These are phyloP conservation scores for Ophiobolus disseminans DNA, from an alignment of 2,329 filamentous ascomycete species.

Conservation along the genomic window DNA sequence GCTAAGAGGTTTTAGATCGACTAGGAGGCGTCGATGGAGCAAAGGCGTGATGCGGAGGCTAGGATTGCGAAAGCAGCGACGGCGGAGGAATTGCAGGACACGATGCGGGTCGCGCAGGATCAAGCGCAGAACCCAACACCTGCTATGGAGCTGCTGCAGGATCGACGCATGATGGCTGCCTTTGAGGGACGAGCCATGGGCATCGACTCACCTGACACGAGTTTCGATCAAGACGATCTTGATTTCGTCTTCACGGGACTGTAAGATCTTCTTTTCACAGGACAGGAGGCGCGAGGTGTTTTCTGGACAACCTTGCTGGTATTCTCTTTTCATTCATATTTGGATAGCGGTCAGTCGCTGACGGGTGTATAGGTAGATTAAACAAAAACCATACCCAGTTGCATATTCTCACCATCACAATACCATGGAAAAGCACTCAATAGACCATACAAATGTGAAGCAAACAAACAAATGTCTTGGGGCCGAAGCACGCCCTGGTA, in stretches of 20 bases:
- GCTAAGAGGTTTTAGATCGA: constrained; percentile 10
- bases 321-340: neutral
- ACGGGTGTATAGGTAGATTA: constrained; percentile 7
- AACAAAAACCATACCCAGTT: neutral
- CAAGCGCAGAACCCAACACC: too few species aligned
- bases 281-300: constrained; percentile 4
- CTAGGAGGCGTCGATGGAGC: neutral
- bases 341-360: constrained; percentile 3
- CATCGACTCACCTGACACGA: too few species aligned
- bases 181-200: too few species aligned
- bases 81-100: too few species aligned
- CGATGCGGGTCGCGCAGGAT: too few species aligned
- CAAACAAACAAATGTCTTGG: neutral
- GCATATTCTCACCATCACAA: neutral
- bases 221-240: too few species aligned
- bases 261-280: neutral
- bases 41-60: neutral
- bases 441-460: too few species aligned
- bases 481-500: constrained; percentile 3
- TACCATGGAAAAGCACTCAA: too few species aligned
- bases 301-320: neutral
- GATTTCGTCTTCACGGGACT: too few species aligned
- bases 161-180: too few species aligned
- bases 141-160: too few species aligned
- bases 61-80: constrained; percentile 1